Conservation (phyloP, 768 basidiomycete genomes). For the Hypsizygus marmoreus region DNA sequence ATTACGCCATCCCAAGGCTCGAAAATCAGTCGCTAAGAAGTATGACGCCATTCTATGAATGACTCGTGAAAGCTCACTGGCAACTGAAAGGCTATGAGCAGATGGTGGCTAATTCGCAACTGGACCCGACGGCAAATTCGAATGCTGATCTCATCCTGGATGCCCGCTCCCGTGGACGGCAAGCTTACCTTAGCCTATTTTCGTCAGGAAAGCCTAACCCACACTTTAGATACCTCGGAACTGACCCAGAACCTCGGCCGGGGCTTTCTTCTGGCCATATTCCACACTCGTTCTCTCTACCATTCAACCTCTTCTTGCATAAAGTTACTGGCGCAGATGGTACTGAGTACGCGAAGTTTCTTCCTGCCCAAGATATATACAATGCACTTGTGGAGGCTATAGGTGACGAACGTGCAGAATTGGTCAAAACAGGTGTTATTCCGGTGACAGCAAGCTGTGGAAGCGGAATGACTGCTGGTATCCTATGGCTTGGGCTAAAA, state of each 20-base stretch:
- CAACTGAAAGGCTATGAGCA: constrained; percentile 69
- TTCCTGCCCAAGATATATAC: constrained; percentile 57
- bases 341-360: constrained; percentile 58
- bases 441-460: constrained; percentile 82
- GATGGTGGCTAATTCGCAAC: constrained; percentile 69
- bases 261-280: constrained; percentile 92
- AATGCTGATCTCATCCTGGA: constrained; percentile 78
- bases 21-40: constrained; percentile 55
- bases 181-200: constrained; percentile 18
- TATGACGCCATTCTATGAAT: constrained; percentile 27
- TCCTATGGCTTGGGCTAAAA: constrained; percentile 92
- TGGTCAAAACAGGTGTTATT: constrained; percentile 60
- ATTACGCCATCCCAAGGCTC: constrained; percentile 58
- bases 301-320: constrained; percentile 76
- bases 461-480: constrained; percentile 96
- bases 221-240: constrained; percentile 67
- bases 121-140: constrained; percentile 43
- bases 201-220: not conserved
- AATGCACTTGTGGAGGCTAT: constrained; percentile 63
- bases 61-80: constrained; percentile 10
- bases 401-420: constrained; percentile 55
- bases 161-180: constrained; percentile 85
- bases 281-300: constrained; percentile 80
- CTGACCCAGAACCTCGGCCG: constrained; percentile 86
- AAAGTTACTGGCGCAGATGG: constrained; percentile 40